A percentile compares a stretch with the other conserved stretches of the same genome.
phyloP scores from a whole-genome alignment of 129 eudicot genomes.

The Sambucus nigra region DNA sequence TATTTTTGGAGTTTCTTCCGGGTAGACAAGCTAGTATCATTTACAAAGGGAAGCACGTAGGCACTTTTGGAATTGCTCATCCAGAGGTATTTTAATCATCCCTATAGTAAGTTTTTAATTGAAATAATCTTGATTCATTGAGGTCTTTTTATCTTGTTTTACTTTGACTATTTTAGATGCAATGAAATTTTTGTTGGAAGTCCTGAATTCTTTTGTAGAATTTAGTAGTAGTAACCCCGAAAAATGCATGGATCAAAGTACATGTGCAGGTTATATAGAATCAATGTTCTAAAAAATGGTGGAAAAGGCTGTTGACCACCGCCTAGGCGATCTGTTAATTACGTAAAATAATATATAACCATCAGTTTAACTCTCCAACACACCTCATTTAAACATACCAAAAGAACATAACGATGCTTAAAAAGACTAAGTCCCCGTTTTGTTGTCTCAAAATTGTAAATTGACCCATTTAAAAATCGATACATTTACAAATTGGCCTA shows the following conservation, averaged over 20 bases:
- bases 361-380: too few species aligned
- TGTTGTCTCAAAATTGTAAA: too few species aligned
- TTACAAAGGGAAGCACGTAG: conserved; percentile 71
- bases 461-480: too few species aligned
- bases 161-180: conserved; percentile 6
- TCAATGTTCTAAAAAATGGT: too few species aligned
- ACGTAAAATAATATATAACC: too few species aligned
- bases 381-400: too few species aligned
- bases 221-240: not conserved
- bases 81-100: conserved; percentile 56
- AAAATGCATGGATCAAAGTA: not conserved
- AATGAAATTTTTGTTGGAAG: not conserved
- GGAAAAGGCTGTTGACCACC: too few species aligned
- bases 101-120: not conserved
- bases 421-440: too few species aligned
- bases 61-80: conserved; percentile 87
- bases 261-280: not conserved
- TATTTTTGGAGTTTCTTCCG: conserved; percentile 39
- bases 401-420: too few species aligned
- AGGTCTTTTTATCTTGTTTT: not conserved
- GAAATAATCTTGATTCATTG: not conserved
- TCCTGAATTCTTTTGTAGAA: not conserved
- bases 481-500: too few species aligned
- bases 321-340: too few species aligned
- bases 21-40: conserved; percentile 91